A percentile compares a stretch with the other conserved stretches of the same genome.
These are phyloP conservation scores for Ophiostoma ulmi DNA, from an alignment of 2,329 filamentous ascomycete genomes.

Conservation along the genomic window DNA sequence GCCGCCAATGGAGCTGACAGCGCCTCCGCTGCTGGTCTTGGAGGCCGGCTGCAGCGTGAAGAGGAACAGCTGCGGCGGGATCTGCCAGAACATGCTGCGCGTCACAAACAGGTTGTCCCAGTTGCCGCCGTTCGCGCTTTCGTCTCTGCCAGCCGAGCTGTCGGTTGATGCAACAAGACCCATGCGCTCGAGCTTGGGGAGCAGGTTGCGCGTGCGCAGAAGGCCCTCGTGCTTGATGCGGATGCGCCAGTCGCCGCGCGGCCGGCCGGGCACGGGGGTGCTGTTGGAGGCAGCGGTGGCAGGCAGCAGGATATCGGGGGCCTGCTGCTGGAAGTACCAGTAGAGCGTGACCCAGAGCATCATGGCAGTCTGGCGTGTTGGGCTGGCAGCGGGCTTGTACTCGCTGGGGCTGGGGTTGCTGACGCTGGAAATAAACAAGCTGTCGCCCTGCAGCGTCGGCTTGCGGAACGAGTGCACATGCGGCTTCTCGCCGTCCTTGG, in stretches of 20 bases:
- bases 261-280: constrained; percentile 65
- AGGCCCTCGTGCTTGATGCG: constrained; percentile 83
- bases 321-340: constrained; percentile 93
- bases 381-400: constrained; percentile 72
- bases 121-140: constrained; percentile 44
- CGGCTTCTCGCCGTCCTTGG: constrained; percentile 8
- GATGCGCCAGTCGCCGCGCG: constrained; percentile 81
- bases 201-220: constrained; percentile 72
- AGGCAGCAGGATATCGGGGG: constrained; percentile 57
- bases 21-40: constrained; percentile 25
- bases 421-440: constrained; percentile 86
- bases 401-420: constrained; percentile 76
- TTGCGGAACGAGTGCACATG: constrained; percentile 60
- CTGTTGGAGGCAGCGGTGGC: constrained; percentile 54
- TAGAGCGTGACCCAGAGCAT: constrained; percentile 93
- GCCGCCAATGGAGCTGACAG: constrained; percentile 23
- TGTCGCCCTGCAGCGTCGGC: constrained; percentile 74
- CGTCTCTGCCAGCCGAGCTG: constrained; percentile 55
- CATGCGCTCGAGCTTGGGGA: constrained; percentile 92
- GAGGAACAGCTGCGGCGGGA: constrained; percentile 79
- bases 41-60: constrained; percentile 69
- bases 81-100: constrained; percentile 82
- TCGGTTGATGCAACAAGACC: constrained; percentile 70
- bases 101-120: constrained; percentile 82
- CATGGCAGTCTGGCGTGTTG: constrained; percentile 87